Evolutionary conservation across 2,329 filamentous ascomycete genomes (phyloP), one percentile per base, ranked within the genome.

Genomic region (Aplosporella prunicola): DNA sequence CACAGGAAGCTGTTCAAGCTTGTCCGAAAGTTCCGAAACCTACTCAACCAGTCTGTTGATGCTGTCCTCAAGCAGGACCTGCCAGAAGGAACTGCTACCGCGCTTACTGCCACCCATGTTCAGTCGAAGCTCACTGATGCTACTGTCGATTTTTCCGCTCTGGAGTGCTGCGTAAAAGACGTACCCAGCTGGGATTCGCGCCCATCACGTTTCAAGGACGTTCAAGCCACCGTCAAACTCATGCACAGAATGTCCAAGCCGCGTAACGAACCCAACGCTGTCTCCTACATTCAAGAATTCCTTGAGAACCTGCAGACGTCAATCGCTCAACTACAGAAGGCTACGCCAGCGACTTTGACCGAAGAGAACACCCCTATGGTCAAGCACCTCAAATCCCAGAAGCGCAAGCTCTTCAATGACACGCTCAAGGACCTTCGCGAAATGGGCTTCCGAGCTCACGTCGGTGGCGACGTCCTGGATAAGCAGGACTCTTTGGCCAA

Each of bases 1-100:
- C 91, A 98, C 54, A 77, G 82, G 51, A 95, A 94, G 59, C 72
- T 98, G 2, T 94, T 94, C 64, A 84, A 84, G 49, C 69, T 94
- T 23, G 82, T 98, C 29, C 75, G 85, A 39, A 96, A 95, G 62
- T 98, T 94, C 62, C 78, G 91, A 27, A 71, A 71, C 13, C 62
- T 93, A 9, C 70, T 98, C 13, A 78, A 78, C 14, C 82, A 88
- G 55, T 77, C 88, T 5, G 79, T 89, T 51, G 78, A 78, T 39
- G 58, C 66, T 0, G 67, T 93, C 17, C 47, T 64, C 20, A 49
- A 31, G 13, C 34, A 47, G 17, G 41, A 41, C 15, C 40, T 41
- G 2, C 32, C 41, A 6, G 38, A 40, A 5, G 20, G 31, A 4
- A 9, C 26, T 1, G 32, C 31, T 5, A 14, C 38, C 3, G 10